Base-by-base conservation (phyloP, 345 rosid species). In the Eucalyptus lansdowneana region DNA sequence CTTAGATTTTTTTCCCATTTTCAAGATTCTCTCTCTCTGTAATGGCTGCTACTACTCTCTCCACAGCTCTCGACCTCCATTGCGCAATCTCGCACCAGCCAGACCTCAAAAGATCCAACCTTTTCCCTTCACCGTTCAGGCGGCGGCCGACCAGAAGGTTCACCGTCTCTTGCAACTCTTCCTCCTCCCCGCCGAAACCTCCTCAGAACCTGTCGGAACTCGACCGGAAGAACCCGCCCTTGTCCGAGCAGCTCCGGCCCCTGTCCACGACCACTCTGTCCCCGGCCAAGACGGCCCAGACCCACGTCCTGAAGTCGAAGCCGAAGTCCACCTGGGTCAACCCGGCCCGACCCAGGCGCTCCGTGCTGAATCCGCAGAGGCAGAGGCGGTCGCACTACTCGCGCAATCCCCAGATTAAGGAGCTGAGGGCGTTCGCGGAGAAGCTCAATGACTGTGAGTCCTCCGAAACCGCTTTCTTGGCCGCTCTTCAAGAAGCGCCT, bases 271-370 rank as follows among this genome's bases (percentile, higher is more conserved):
- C 97, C 53, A 95, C 95, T 15, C 96, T 96, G 49, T 90, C 95
- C 88, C 81, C 93, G n/a, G 86, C 31, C 49, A 87, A 53, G 58
- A 90, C 87, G 25, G 88, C 90, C 44, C 93, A 91, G 89, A 87
- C 94, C 76, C 93, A 90, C 8, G 90, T 94, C 92, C 90, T 95
- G 91, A 90, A 87, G 1, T 91, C 96, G 27, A 96, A 95, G 88
- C 97, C 98, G 11, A 96, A 96, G 90, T 97, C 99, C 85, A 95
- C 94, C 9, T 95, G 97, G 97, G 96, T 96, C 90, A 97, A 96
- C 89, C 99, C 99, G 17, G 87, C 97, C 8, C 96, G 92, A 91
- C 96, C 99, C 87, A 97, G 90, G 93, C 97, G 97, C 90, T 93
- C 97, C 54, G 99, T 96, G 89, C 95, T 97, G 93, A 96, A 97